Evolutionary conservation across 768 basidiomycete species (phyloP), one percentile per base, ranked within the genome.

Genomic region (Agaricus blazei): DNA sequence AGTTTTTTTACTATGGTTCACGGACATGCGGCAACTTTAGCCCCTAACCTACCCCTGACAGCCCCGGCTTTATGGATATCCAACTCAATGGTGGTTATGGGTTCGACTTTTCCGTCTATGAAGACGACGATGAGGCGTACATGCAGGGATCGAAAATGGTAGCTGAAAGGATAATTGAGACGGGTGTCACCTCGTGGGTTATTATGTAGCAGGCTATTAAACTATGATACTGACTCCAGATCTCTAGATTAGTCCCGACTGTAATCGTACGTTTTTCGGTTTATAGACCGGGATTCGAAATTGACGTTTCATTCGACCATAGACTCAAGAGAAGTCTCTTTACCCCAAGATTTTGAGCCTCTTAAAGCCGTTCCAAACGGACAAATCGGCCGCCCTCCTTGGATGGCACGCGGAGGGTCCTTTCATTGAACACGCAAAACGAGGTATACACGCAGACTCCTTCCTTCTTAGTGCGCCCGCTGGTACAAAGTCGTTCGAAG

Each of bases 361-460:
- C 15, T 76, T 93, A 27, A 79, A 78, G 36, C 90, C 90, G 1
- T 83, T 82, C 63, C 80, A 83, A 12, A 78, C 82, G 12, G 72
- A 81, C 0, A 73, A 61, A 9, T 87, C 86, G 9, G 91, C 93
- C 0, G 85, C 81, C 34, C 68, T 93, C 3, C 79, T 95, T 11
- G 93, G 93, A 27, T 95, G 89, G 87, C 93, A 96, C 60, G 89
- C 81, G 27, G 93, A 96, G 69, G 93, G 93, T 0, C 93, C 93
- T 0, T 95, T 94, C 73, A 77, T 94, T 42, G 85, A 91, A 52
- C 70, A 82, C 40, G 77, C 78, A n/a, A 93, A 93, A 67, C 84
- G 88, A 43, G 93, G 93, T 2, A 90, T 89, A 2, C 93, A 96
- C 66, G 78, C 87, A 1, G 80, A 83, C 3, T 73, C 81, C 3